Base-by-base conservation (phyloP, 2,329 filamentous ascomycete genomes). In the Diaporthe amygdali region DNA sequence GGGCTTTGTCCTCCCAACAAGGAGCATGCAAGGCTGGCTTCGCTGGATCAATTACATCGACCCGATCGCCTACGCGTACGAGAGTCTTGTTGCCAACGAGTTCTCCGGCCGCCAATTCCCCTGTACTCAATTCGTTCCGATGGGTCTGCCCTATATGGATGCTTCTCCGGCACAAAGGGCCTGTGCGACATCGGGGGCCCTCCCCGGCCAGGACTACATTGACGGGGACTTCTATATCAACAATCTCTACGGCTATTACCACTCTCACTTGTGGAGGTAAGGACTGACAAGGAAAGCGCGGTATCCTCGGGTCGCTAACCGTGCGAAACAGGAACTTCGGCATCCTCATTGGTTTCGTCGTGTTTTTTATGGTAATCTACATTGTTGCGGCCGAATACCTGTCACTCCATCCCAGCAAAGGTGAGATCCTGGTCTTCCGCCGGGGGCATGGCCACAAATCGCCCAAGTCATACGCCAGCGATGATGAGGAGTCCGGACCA, bases 31-130 rank as follows among this genome's bases (percentile, higher is more conserved):
- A 7, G 88, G 84, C 2, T 97, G 94, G 94, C 93, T 92, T 76
- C 87, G 90, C 72, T 97, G 94, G 94, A 90, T 97, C 73, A 93
- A 92, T 78, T 96, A 94, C 79, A 84, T 96, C 47, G 91, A 96
- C 73, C 93, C 94, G 3, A 87, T 97, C 10, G 90, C 89, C 1
- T 97, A 96, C 74, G 90, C 90, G 0, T 97, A 97, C 77, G 94
- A 97, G 79, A 85, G 90, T 0, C 85, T 97, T 30, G 92, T 96
- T 87, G 88, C 93, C 74, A 97, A 97, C 81, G 95, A 97, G 80
- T 97, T 97, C 78, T 82, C 90, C 75, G 82, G 84, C 71, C 89
- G 91, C 14, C 73, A 89, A 0, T 96, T 92, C 78, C 54, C 67
- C 0, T 90, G 88, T 76, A 81, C 79, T 27, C 72, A 78, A 32